A percentile compares a stretch with the other conserved stretches of the same genome.
phyloP scores from a whole-genome alignment of 352 stramenopile genomes.

The Pythium aristosporum region DNA sequence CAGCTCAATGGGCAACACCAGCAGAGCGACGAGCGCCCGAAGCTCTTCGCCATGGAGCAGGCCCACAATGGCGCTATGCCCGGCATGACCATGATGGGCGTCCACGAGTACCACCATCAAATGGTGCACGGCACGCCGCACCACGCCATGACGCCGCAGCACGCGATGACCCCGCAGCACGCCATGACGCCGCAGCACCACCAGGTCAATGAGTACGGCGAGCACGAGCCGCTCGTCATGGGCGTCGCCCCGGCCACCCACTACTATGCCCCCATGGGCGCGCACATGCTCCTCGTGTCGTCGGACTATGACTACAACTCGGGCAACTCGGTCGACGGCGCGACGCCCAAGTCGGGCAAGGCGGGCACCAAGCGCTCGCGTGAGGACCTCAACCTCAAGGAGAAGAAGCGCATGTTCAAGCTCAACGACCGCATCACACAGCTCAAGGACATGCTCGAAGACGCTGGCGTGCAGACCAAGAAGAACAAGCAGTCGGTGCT shows the following conservation, averaged over 20 bases:
- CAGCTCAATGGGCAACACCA: conserved; percentile 22
- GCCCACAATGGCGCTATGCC: conserved; percentile 26
- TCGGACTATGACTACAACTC: conserved; percentile 54
- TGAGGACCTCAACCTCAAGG: conserved; percentile 82
- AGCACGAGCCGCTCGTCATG: conserved; percentile 76
- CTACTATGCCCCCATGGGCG: conserved; percentile 59
- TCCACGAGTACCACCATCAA: conserved; percentile 33
- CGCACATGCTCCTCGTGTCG: conserved; percentile 67
- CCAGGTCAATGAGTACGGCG: conserved; percentile 40
- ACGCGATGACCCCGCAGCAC: conserved; percentile 33
- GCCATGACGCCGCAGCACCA: conserved; percentile 38
- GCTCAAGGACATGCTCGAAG: conserved; percentile 31
- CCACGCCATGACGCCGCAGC: conserved; percentile 27
- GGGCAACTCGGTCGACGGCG: conserved; percentile 33
- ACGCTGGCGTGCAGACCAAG: conserved; percentile 35
- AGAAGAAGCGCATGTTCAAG: conserved; percentile 91
- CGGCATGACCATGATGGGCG: conserved; percentile 33
- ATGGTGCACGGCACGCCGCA: conserved; percentile 40
- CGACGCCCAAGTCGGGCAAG: conserved; percentile 37
- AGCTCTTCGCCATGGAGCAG: conserved; percentile 49
- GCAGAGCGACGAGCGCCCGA: conserved; percentile 57
- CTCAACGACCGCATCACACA: conserved; percentile 81
- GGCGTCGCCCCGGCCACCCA: conserved; percentile 47
- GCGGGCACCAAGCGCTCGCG: conserved; percentile 48
- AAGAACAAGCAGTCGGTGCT: conserved; percentile 48